Base-by-base conservation (phyloP, 164 flowering plant species). In the Warburgia ugandensis region DNA sequence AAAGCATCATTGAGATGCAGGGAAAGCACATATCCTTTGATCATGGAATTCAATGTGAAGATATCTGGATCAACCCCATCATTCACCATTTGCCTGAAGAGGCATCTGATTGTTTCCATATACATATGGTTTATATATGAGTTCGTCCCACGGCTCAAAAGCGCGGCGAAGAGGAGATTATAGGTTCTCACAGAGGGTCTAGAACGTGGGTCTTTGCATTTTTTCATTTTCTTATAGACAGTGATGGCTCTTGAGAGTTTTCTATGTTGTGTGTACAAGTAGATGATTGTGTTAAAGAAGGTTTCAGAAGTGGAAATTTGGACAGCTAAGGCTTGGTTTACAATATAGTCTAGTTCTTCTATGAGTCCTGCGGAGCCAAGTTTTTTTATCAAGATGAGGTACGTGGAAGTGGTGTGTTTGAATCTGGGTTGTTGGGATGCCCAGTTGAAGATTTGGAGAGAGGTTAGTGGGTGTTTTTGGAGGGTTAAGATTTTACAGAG, bases 41-140 rank as follows among this genome's bases (percentile, higher is more conserved):
- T 83, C 92, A 92, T 76, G 30, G 73, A 68, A 77, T 87, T 91
- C 71, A 91, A 62, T 0, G 86, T 55, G 53, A 70, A 78, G 50
- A 81, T 70, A 54, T 91, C 95, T n/a, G 98, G 98, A 41, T 78
- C 90, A 48, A 83, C 60, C 45, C 87, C 85, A 58, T 84, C 89
- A 73, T 74, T 60, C 11, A 80, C 77, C 96, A 90, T 79, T 64
- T 84, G 94, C 69, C 63, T 75, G 57, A 90, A 90, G 16, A 90
- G 77, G 57, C 70, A 62, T 33, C 88, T 71, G 22, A 74, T 76
- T 0, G 85, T 77, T 45, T 74, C 86, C 97, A 83, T 86, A 54
- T 90, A 84, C 79, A 84, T 52, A 29, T 81, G 79, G 54, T 77
- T 86, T 45, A 86, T 62, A 47, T 77, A 81, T 0, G 94, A 56